Evolutionary conservation across 305 asterid genomes (phyloP), one percentile per base, ranked within the genome.

Genomic region (Coffea humblotiana): DNA sequence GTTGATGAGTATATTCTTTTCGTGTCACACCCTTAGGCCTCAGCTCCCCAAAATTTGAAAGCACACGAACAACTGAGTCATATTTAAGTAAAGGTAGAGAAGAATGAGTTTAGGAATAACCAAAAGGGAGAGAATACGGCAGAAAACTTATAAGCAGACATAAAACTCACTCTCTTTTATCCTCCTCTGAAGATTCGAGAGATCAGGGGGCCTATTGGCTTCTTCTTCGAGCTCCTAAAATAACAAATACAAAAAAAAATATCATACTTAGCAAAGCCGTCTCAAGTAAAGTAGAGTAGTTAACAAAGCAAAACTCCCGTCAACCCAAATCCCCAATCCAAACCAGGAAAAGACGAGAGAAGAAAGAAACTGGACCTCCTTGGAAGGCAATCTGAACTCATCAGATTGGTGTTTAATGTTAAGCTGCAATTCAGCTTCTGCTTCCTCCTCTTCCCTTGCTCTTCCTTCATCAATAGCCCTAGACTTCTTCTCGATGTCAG

Each of bases 181-280:
- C 89, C 99, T 92, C 81, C 96, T 85, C 82, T 85, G 97, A 76
- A 96, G 94, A 86, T 79, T 89, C 23, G 92, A 79, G 80, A 94
- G 95, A 91, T 96, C 97, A 23, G 97, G 98, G 74, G 97, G 97
- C 52, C 88, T 79, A 27, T 86, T 88, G 43, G 90, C 82, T 85
- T 92, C 97, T 88, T 94, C 98, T 83, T 90, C 94, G 23, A 96
- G 94, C 90, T 94, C 98, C 99, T 92, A 76, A 12, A 51, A 80
- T 27, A n/a, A 81, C 25, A n/a, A 76, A 51, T 82, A 77, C 48
- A 63, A 78, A 71, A n/a, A 54, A 45, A 83, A 70, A 48, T 47
- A 21, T 74, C 37, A 65, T 72, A 32, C 63, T 52, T 58, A 74
- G 51, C 49, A 63, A 11, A 40, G 32, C 51, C 19, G n/a, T 60